Evolutionary conservation across 805 yeast species (phyloP).

Genomic region (Nakazawaea holstii): DNA sequence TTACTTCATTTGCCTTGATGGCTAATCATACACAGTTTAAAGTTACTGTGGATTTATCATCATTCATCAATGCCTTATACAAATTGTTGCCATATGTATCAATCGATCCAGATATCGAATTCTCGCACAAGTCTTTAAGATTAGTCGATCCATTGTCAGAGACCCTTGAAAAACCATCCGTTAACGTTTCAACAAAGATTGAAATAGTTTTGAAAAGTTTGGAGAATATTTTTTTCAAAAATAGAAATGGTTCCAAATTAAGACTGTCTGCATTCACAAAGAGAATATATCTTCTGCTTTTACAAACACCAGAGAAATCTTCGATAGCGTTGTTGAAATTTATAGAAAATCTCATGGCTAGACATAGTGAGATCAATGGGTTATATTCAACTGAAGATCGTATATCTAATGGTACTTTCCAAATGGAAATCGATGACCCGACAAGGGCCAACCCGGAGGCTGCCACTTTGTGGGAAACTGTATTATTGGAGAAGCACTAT

Average conservation of each 20-base stretch:
- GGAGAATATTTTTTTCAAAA: conserved; percentile 76
- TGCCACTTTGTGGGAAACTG: conserved; percentile 87
- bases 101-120: conserved; percentile 79
- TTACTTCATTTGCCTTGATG: conserved; percentile 84
- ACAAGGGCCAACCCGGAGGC: conserved; percentile 82
- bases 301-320: conserved; percentile 86
- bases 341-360: conserved; percentile 65
- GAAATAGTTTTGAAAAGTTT: conserved; percentile 75
- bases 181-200: conserved; percentile 83
- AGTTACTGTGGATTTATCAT: conserved; percentile 75
- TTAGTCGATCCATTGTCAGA: conserved; percentile 68
- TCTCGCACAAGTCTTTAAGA: conserved; percentile 75
- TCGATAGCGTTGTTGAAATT: conserved; percentile 73
- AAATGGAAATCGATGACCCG: conserved; percentile 57
- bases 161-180: conserved; percentile 54
- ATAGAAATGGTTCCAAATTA: conserved; percentile 58
- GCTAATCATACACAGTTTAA: conserved; percentile 68
- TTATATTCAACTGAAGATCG: conserved; percentile 86
- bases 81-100: conserved; percentile 61
- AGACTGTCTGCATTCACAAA: conserved; percentile 82
- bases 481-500: conserved; percentile 74
- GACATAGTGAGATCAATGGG: conserved; percentile 68
- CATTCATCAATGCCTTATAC: conserved; percentile 74
- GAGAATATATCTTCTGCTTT: conserved; percentile 58
- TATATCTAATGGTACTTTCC: conserved; percentile 73